Evolutionary conservation across 202 grass and related monocot species (phyloP).

Genomic region (Schoenoplectus tabernaemontani): DNA sequence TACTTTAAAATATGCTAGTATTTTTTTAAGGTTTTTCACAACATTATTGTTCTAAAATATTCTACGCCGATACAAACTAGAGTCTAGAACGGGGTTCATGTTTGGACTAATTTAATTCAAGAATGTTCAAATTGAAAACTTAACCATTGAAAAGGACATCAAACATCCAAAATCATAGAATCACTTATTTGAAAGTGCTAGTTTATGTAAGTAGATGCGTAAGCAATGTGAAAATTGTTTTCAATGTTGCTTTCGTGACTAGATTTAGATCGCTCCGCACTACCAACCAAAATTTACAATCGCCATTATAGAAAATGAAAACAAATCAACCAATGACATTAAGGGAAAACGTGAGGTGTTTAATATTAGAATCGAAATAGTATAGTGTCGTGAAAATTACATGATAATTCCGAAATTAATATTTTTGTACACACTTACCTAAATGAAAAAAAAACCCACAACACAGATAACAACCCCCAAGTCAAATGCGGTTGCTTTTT

Average conservation of each 20-base stretch:
- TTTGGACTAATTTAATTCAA: not conserved
- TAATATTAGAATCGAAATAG: not conserved
- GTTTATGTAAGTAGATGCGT: not conserved
- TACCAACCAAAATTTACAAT: not conserved
- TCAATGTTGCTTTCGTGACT: not conserved
- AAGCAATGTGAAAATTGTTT: not conserved
- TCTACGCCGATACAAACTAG: not conserved
- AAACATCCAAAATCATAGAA: conserved; percentile 1
- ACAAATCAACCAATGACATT: not conserved
- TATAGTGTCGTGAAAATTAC: not conserved
- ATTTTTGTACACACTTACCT: not conserved
- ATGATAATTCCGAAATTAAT: not conserved
- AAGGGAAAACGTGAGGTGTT: not conserved
- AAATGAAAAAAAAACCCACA: not conserved
- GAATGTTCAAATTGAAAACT: not conserved
- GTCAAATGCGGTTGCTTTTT: not conserved
- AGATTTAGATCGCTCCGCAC: not conserved
- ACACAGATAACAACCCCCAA: not conserved
- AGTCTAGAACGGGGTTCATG: not conserved
- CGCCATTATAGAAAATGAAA: not conserved
- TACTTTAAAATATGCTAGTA: not conserved
- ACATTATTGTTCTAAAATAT: not conserved
- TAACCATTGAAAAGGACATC: not conserved
- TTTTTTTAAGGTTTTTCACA: not conserved
- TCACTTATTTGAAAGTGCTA: not conserved